Conservation (phyloP, 1,284 basidiomycete genomes). For the Heterobasidion annosum region DNA sequence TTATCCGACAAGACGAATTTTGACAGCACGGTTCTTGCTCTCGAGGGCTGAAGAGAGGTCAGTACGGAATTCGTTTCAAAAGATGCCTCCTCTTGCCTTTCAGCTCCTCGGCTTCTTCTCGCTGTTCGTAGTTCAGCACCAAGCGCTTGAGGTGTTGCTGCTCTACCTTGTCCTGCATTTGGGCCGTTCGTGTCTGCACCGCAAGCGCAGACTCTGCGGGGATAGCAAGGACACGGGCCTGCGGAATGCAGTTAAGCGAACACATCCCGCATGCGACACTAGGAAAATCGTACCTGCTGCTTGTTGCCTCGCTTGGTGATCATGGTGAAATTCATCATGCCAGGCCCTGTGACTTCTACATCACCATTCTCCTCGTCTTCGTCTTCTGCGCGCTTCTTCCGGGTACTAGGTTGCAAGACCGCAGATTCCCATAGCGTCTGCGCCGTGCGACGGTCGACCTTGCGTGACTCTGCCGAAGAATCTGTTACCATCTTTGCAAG, state of each 20-base stretch:
- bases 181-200: conserved; percentile 81
- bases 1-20: conserved; percentile 14
- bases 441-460: conserved; percentile 78
- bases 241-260: conserved; percentile 9
- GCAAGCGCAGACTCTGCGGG: conserved; percentile 83
- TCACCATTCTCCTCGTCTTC: conserved; percentile 27
- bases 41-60: conserved; percentile 42
- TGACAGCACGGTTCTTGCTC: conserved; percentile 41
- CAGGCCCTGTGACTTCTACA: conserved; percentile 23
- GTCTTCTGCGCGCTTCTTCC: conserved; percentile 54
- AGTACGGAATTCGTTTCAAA: neutral
- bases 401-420: conserved; percentile 55
- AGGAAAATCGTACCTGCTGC: conserved; percentile 58
- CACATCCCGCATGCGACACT: neutral
- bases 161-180: conserved; percentile 87
- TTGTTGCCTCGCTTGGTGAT: conserved; percentile 93
- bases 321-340: conserved; percentile 88
- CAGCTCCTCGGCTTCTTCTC: conserved; percentile 73
- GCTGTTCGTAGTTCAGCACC: conserved; percentile 82
- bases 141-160: conserved; percentile 92
- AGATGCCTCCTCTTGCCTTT: conserved; percentile 41
- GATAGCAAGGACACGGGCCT: conserved; percentile 82
- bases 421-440: conserved; percentile 80
- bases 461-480: conserved; percentile 72
- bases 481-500: conserved; percentile 93